Evolutionary conservation across 2,329 filamentous ascomycete species (phyloP).

Genomic region (Claviceps cyperi): DNA sequence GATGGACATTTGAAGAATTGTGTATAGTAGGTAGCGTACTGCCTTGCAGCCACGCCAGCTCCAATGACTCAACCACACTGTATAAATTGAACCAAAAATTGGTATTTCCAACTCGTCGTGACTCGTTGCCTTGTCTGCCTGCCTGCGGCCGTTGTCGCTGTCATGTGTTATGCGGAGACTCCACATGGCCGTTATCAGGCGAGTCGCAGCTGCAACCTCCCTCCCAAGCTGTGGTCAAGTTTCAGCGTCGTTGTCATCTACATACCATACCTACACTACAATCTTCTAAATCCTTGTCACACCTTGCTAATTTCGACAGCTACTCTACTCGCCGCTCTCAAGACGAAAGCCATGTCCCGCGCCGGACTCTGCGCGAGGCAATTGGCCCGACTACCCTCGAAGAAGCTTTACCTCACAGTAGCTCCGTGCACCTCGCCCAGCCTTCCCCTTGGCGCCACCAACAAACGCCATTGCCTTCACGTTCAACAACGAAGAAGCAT

Average conservation of each 20-base stretch:
- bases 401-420: not conserved
- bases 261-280: too few species aligned
- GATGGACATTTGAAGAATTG: not conserved
- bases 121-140: not conserved
- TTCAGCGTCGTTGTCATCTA: too few species aligned
- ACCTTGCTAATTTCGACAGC: not conserved
- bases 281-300: not conserved
- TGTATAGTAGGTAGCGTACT: not conserved
- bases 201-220: too few species aligned
- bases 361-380: not conserved
- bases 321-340: not conserved
- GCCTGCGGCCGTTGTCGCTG: not conserved
- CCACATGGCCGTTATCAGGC: too few species aligned
- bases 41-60: not conserved
- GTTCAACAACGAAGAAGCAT: not conserved
- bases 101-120: not conserved
- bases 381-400: not conserved
- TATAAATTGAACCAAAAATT: not conserved
- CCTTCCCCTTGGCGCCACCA: not conserved
- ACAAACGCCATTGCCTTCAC: too few species aligned
- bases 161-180: too few species aligned
- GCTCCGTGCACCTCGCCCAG: not conserved
- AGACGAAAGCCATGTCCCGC: slow-evolving; percentile 1
- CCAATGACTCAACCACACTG: not conserved
- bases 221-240: too few species aligned